Evolutionary conservation across 352 stramenopile species (phyloP).

Genomic region (Phytophthora hybrid): DNA sequence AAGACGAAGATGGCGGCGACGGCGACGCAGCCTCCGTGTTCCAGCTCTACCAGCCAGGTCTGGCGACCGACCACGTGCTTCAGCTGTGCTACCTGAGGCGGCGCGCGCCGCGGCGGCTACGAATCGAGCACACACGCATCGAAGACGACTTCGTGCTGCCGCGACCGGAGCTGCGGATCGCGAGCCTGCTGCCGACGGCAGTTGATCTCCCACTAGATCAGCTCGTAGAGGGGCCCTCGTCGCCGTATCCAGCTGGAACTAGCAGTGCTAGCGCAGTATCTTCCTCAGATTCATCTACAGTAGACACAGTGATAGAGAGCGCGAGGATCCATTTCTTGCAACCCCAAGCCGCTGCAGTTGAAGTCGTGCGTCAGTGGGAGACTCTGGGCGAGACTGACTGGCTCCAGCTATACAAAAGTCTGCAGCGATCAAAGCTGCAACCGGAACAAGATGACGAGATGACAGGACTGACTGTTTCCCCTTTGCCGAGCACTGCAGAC

Average conservation of each 20-base stretch:
- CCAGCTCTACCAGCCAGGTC: constrained; percentile 71
- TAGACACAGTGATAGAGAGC: constrained; percentile 23
- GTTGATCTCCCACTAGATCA: constrained; percentile 37
- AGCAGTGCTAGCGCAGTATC: not conserved
- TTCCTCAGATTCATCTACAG: not conserved
- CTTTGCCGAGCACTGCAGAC: constrained; percentile 28
- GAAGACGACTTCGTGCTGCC: constrained; percentile 67
- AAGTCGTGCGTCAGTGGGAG: constrained; percentile 43
- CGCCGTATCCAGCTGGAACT: not conserved
- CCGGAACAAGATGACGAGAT: constrained; percentile 13
- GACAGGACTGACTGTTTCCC: not conserved
- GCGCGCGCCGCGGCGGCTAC: constrained; percentile 33
- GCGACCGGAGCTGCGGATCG: constrained; percentile 44
- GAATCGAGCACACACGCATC: constrained; percentile 28
- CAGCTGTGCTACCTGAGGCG: constrained; percentile 67
- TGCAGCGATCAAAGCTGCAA: constrained; percentile 17
- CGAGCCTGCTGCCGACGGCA: constrained; percentile 46
- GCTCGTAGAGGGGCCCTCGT: constrained; percentile 18
- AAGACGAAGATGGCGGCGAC: not conserved
- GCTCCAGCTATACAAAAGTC: constrained; percentile 36
- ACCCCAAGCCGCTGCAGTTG: constrained; percentile 32
- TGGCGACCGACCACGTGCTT: constrained; percentile 59
- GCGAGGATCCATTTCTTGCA: constrained; percentile 37
- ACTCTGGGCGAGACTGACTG: constrained; percentile 55
- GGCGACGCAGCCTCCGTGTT: constrained; percentile 40